Evolutionary conservation across 2,329 filamentous ascomycete species (phyloP).

Genomic region (Neophaeococcomyces aloes): DNA sequence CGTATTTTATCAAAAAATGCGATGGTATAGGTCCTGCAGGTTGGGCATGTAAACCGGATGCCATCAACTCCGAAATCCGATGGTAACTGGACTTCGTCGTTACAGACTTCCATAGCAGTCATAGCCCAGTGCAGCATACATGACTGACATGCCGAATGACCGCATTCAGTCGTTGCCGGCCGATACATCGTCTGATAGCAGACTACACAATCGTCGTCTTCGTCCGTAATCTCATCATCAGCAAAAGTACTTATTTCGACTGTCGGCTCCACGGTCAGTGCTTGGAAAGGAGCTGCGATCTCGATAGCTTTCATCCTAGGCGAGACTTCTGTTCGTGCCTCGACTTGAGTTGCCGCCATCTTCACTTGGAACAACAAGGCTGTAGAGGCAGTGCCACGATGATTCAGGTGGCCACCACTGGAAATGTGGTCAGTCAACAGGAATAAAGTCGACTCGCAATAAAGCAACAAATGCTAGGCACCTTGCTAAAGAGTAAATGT

Average conservation of each 20-base stretch:
- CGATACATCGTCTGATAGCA: slow-evolving; percentile 17
- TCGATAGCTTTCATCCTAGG: not conserved
- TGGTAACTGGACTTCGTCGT: slow-evolving; percentile 10
- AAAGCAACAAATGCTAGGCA: too few relatives aligned
- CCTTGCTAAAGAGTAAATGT: too few relatives aligned
- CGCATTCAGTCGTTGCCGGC: slow-evolving; percentile 17
- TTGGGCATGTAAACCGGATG: slow-evolving; percentile 17
- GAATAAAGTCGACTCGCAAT: too few relatives aligned
- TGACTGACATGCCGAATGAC: slow-evolving; percentile 16
- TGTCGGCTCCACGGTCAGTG: not conserved
- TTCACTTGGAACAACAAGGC: not conserved
- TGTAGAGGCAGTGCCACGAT: too few relatives aligned
- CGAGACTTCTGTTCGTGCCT: not conserved
- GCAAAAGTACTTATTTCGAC: not conserved
- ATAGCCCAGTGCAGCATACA: slow-evolving; percentile 20
- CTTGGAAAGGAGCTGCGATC: not conserved
- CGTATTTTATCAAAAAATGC: slow-evolving; percentile 11
- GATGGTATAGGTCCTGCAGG: slow-evolving; percentile 17
- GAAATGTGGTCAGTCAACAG: too few relatives aligned
- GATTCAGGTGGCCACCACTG: too few relatives aligned
- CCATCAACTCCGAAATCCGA: slow-evolving; percentile 14
- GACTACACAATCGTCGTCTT: slow-evolving; percentile 19
- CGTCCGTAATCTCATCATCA: not conserved
- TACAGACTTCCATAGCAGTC: slow-evolving; percentile 10
- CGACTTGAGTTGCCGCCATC: not conserved